phyloP scores from a whole-genome alignment of 2,329 filamentous ascomycete genomes.

The Neurospora crassa region DNA sequence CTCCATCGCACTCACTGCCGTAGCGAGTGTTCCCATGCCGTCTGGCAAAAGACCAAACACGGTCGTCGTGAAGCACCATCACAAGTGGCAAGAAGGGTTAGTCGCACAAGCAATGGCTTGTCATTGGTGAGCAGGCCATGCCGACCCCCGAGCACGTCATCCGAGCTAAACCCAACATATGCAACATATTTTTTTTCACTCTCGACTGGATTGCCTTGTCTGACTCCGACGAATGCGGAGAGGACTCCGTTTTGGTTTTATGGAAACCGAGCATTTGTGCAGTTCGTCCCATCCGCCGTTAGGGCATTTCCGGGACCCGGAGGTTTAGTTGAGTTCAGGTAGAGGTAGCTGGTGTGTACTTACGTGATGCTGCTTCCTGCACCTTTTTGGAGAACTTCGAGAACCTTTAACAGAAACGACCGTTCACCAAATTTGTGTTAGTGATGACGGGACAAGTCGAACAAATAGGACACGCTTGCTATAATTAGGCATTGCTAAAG shows the following conservation, averaged over 20 bases:
- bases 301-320: constrained; percentile 10
- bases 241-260: neutral
- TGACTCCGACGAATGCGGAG: constrained; percentile 1
- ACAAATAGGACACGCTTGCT: neutral
- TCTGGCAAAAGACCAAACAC: neutral
- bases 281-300: constrained; percentile 8
- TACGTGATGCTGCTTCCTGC: neutral
- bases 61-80: neutral
- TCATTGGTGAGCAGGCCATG: neutral
- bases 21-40: neutral
- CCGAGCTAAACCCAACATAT: constrained; percentile 12
- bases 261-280: neutral
- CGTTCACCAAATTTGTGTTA: neutral
- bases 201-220: constrained; percentile 10
- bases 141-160: constrained; percentile 17
- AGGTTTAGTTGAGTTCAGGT: neutral
- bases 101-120: neutral
- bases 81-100: neutral
- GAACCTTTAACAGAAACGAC: neutral
- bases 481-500: neutral
- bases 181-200: neutral
- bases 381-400: neutral
- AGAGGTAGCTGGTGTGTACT: neutral
- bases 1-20: neutral
- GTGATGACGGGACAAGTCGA: neutral